Conservation (phyloP, 106 monocot genomes). For the Cymbidium sinense region DNA sequence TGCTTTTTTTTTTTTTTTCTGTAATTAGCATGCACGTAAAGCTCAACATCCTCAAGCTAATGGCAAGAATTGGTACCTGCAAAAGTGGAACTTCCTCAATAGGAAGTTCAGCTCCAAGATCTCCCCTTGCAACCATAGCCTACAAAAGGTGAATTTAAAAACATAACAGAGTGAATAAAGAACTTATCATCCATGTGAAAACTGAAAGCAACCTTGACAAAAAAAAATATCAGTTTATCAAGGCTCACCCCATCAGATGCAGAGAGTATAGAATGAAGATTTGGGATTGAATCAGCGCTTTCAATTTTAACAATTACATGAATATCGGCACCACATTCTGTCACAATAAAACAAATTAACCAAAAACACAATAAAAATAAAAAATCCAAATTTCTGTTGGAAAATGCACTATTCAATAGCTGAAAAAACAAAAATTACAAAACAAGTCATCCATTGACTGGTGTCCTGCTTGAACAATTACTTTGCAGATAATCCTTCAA, state of each 20-base stretch:
- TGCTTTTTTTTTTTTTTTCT: too few relatives aligned
- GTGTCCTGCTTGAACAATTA: conserved; percentile 16
- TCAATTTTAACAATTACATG: conserved; percentile 98
- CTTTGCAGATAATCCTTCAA: conserved; percentile 88
- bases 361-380: not conserved
- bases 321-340: conserved; percentile 83
- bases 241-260: conserved; percentile 95
- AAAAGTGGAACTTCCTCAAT: conserved; percentile 92
- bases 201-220: not conserved
- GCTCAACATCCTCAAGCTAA: not conserved
- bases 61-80: conserved; percentile 47
- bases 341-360: not conserved
- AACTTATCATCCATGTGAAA: not conserved
- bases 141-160: conserved; percentile 19
- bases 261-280: conserved; percentile 89
- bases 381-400: not conserved
- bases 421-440: not conserved
- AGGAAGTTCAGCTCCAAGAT: conserved; percentile 99
- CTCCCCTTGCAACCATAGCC: conserved; percentile 99
- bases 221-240: not conserved
- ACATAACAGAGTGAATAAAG: not conserved
- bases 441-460: not conserved
- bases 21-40: not conserved
- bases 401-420: not conserved
- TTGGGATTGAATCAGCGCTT: conserved; percentile 98